These are phyloP conservation scores for Kwoniella shandongensis DNA, from an alignment of 768 basidiomycete genomes.

Conservation along the genomic window DNA sequence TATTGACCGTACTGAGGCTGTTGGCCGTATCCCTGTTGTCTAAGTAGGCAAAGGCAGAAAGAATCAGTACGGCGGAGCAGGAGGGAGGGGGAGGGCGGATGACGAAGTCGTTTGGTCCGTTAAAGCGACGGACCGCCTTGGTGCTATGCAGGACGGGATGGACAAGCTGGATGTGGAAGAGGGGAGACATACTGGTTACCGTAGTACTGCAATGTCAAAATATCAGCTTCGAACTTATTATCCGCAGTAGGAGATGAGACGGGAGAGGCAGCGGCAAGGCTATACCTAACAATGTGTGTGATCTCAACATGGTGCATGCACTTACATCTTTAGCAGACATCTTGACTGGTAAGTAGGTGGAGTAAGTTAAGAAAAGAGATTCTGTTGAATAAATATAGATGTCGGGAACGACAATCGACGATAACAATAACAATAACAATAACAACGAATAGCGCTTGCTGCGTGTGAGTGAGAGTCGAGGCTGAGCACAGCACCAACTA, in stretches of 20 bases:
- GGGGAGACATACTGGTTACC: slow-evolving; percentile 38
- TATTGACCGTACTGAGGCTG: slow-evolving; percentile 17
- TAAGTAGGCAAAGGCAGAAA: not conserved
- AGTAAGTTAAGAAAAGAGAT: not conserved
- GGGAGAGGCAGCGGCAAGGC: no score
- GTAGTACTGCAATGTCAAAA: slow-evolving; percentile 29
- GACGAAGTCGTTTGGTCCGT: no score
- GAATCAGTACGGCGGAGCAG: not conserved
- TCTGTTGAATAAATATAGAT: not conserved
- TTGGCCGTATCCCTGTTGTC: slow-evolving; percentile 20
- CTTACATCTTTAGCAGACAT: slow-evolving; percentile 48
- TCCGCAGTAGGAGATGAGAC: not conserved
- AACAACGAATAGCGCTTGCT: no score
- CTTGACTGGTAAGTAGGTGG: not conserved
- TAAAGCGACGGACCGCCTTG: no score
- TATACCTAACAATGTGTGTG: no score
- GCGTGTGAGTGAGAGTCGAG: no score
- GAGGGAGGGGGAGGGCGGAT: no score
- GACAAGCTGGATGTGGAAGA: not conserved
- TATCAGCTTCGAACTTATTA: no score
- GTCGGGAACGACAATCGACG: not conserved
- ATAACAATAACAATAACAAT: not conserved
- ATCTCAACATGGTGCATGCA: no score
- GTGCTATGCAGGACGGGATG: not conserved
- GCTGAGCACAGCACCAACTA: no score